Percentiles rank a stretch among this genome's conserved stretches.
phyloP scores from a whole-genome alignment of 768 basidiomycete species.

The Tylopilus sp. region DNA sequence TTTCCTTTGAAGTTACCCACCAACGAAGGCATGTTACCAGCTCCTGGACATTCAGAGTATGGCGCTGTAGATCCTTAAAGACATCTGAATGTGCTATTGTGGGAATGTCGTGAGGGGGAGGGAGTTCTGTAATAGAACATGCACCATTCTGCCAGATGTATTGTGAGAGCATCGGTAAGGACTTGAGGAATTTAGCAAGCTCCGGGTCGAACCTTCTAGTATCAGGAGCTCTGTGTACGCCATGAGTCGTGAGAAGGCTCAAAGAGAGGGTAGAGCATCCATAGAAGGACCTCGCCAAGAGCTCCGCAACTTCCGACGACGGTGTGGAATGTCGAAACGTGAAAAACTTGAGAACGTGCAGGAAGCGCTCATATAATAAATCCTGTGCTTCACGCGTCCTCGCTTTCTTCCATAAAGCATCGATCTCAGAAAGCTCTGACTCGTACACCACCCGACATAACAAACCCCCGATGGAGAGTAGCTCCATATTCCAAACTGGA shows the following conservation, averaged over 20 bases:
- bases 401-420: slow-evolving; percentile 14
- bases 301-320: slow-evolving; percentile 66
- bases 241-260: slow-evolving; percentile 70
- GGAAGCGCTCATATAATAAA: neutral
- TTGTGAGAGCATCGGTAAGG: slow-evolving; percentile 67
- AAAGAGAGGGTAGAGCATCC: slow-evolving; percentile 53
- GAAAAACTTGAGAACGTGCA: slow-evolving; percentile 12
- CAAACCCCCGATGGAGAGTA: slow-evolving; percentile 80
- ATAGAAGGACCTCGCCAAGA: slow-evolving; percentile 78
- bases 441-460: slow-evolving; percentile 83
- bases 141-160: slow-evolving; percentile 49
- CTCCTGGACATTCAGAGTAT: slow-evolving; percentile 66
- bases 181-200: slow-evolving; percentile 69
- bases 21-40: slow-evolving; percentile 78
- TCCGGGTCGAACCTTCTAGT: slow-evolving; percentile 70
- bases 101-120: slow-evolving; percentile 60
- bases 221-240: slow-evolving; percentile 59
- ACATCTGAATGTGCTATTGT: slow-evolving; percentile 77
- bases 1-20: slow-evolving; percentile 49
- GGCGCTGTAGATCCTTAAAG: slow-evolving; percentile 60
- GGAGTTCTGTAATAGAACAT: slow-evolving; percentile 57
- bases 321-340: slow-evolving; percentile 51
- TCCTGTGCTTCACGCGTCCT: no score
- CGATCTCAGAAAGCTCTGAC: slow-evolving; percentile 62
- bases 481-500: slow-evolving; percentile 86